Base-by-base conservation (phyloP, 805 yeast genomes). In the Cyberlindnera veronae region DNA sequence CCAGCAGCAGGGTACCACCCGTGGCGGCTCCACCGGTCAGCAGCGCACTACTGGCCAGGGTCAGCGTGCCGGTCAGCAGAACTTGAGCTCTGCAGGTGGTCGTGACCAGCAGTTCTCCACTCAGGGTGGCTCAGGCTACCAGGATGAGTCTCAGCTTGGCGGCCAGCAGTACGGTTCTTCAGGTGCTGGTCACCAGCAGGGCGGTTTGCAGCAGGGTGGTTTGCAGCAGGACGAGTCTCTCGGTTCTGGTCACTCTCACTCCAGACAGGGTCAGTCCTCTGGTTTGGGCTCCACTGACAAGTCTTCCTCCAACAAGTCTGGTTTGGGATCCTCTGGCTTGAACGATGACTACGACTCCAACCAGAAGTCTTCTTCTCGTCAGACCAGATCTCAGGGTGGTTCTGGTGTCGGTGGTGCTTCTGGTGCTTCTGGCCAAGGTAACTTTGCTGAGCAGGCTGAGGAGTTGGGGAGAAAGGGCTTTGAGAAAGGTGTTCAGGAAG, bases 321-420 rank as follows among this genome's bases (percentile, higher is more conserved):
- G n/a, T n/a, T n/a, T 22, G 15, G 48, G 47, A 10, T 21, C 32
- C n/a, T 42, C 36, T 33, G 43, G 44, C 16, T 26, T 29, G 24
- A 39, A 34, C 24, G 45, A 42, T n/a, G 46, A 38, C 26, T 15
- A 17, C n/a, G 23, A 17, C 10, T 32, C 29, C 21, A 30, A 36
- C 21, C 40, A 36, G 32, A 32, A 32, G 15, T 17, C 36, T 9
- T 19, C 38, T 32, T 45, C 51, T 23, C 58, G 58, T 36, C 58
- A 53, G 46, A 49, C 55, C 10, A 50, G 57, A 50, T 53, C 57
- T 9, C 57, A 53, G 39, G 51, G 42, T 36, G 44, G 38, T 31
- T 16, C 28, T 12, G 19, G 22, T 24, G 37, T 32, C 18, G 14
- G n/a, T 12, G 46, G 41, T 16, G 3, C 22, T 22, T 28, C 34